Conservation (phyloP, 163 green algal species). For the Botryococcus braunii region DNA sequence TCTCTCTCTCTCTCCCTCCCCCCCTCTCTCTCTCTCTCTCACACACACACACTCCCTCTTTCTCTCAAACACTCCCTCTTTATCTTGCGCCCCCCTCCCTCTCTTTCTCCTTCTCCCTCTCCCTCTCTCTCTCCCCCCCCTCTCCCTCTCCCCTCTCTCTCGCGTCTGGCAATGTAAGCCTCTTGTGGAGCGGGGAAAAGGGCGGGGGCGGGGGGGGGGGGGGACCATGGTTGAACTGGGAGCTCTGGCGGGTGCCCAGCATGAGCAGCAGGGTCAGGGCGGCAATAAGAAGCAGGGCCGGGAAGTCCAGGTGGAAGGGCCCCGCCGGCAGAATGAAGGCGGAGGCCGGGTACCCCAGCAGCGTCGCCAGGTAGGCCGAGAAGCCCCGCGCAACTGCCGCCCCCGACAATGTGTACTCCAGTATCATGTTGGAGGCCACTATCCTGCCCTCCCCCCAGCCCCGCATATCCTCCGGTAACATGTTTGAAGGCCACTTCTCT, state of each 20-base stretch:
- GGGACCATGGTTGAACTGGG: slow-evolving; percentile 44
- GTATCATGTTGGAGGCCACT: slow-evolving; percentile 55
- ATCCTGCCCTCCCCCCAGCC: no score
- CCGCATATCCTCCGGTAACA: no score
- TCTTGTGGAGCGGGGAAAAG: neutral
- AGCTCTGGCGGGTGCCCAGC: slow-evolving; percentile 42
- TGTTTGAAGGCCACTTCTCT: no score
- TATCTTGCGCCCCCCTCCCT: neutral
- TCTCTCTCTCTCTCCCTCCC: neutral
- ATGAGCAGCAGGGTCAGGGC: slow-evolving; percentile 46
- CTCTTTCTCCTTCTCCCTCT: neutral
- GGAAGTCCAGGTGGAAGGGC: slow-evolving; percentile 28
- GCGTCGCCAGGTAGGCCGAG: slow-evolving; percentile 56
- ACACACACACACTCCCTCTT: no score
- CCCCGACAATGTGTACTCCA: slow-evolving; percentile 66
- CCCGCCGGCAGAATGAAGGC: slow-evolving; percentile 25
- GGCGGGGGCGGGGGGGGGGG: no score
- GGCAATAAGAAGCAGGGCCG: slow-evolving; percentile 22
- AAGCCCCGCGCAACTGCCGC: slow-evolving; percentile 66
- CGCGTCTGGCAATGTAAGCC: neutral
- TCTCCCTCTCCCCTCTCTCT: no score
- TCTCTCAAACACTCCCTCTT: neutral
- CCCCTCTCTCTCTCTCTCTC: neutral
- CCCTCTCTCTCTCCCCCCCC: no score
- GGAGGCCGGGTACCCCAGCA: slow-evolving; percentile 32